These are phyloP conservation scores for Phyllachora maydis DNA, from an alignment of 2,329 filamentous ascomycete genomes.

Conservation along the genomic window DNA sequence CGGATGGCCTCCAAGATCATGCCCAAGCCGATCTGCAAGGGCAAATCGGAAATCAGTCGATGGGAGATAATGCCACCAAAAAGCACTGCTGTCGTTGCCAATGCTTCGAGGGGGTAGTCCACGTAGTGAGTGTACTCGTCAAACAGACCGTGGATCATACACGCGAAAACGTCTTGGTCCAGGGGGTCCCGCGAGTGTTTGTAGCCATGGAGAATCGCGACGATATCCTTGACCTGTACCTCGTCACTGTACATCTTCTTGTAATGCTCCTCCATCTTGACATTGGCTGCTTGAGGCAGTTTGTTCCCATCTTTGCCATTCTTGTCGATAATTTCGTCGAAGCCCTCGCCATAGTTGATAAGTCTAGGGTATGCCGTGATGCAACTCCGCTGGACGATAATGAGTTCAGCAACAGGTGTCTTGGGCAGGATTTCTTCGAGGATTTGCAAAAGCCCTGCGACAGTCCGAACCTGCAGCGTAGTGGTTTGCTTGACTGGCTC, in stretches of 20 bases:
- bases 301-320: conserved; percentile 70
- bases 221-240: conserved; percentile 66
- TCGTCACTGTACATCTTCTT: conserved; percentile 96
- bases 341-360: conserved; percentile 90
- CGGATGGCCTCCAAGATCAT: conserved; percentile 96
- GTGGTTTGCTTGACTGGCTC: conserved; percentile 39
- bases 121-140: conserved; percentile 93
- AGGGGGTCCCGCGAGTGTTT: conserved; percentile 68
- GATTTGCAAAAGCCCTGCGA: conserved; percentile 60
- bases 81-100: conserved; percentile 87
- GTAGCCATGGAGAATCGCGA: conserved; percentile 66
- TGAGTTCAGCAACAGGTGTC: conserved; percentile 43
- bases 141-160: conserved; percentile 95
- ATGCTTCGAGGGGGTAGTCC: conserved; percentile 86
- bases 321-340: conserved; percentile 74
- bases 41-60: conserved; percentile 73
- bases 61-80: conserved; percentile 95
- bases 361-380: conserved; percentile 84
- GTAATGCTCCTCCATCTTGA: conserved; percentile 92
- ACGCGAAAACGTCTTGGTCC: conserved; percentile 89
- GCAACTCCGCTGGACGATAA: conserved; percentile 65
- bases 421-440: conserved; percentile 49
- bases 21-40: conserved; percentile 79
- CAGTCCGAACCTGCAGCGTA: conserved; percentile 67
- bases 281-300: conserved; percentile 59